A percentile compares a stretch with the other conserved stretches of the same genome.
Conservation (phyloP, 2,329 filamentous ascomycete genomes). For the Emmonsiellopsis sp. region DNA sequence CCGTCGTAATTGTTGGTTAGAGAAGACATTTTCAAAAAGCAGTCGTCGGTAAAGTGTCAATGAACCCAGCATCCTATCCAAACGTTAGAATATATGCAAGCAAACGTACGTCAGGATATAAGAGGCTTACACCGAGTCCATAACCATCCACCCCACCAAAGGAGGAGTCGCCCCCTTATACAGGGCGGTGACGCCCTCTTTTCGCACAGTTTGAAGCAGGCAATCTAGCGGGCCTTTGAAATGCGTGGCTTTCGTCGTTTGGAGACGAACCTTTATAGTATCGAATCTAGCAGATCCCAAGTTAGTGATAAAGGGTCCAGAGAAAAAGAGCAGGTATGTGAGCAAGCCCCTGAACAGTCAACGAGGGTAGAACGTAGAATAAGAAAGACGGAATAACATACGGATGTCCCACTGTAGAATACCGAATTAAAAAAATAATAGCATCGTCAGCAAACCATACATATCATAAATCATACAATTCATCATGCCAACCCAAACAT, state of each 20-base stretch:
- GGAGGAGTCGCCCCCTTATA: slow-evolving; percentile 95
- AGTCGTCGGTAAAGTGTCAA: slow-evolving; percentile 82
- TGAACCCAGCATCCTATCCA: slow-evolving; percentile 68
- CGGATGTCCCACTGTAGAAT: slow-evolving; percentile 48
- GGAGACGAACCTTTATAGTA: slow-evolving; percentile 90
- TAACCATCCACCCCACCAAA: slow-evolving; percentile 95
- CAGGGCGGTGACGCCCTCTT: slow-evolving; percentile 74
- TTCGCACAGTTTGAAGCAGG: slow-evolving; percentile 68
- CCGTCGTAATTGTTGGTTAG: slow-evolving; percentile 37
- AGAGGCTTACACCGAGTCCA: slow-evolving; percentile 58
- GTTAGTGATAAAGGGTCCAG: background rate
- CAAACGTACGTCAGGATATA: slow-evolving; percentile 12
- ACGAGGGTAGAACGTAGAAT: background rate
- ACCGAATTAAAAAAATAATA: background rate
- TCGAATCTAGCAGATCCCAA: slow-evolving; percentile 55
- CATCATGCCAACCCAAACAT: background rate
- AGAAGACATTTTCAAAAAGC: slow-evolving; percentile 70
- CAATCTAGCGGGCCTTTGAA: slow-evolving; percentile 85
- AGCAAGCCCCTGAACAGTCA: background rate
- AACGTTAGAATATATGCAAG: background rate
- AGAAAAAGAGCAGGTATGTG: background rate
- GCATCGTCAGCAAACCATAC: slow-evolving; percentile 6
- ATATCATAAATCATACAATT: background rate
- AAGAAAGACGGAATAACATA: slow-evolving; percentile 23
- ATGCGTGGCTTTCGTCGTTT: slow-evolving; percentile 67